A percentile compares a stretch with the other conserved stretches of the same genome.
phyloP scores from a whole-genome alignment of 1,284 basidiomycete species.

The Malassezia psittaci region DNA sequence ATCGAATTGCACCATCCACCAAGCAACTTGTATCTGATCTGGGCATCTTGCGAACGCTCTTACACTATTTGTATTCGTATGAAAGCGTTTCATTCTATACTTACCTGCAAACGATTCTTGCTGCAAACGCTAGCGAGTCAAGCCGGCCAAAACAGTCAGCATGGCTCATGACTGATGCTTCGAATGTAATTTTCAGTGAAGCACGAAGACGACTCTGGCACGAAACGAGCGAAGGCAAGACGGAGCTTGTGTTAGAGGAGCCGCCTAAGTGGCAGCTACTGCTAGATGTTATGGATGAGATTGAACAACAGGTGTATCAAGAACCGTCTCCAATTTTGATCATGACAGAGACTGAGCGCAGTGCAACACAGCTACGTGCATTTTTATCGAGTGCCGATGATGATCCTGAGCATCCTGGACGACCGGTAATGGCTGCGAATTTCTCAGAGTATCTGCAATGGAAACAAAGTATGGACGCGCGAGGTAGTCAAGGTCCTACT shows the following conservation, averaged over 20 bases:
- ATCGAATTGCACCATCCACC: slow-evolving; percentile 82
- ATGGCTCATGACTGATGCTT: slow-evolving; percentile 82
- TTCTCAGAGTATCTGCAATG: slow-evolving; percentile 66
- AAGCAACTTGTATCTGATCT: slow-evolving; percentile 85
- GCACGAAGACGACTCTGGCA: slow-evolving; percentile 65
- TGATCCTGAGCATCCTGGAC: not conserved
- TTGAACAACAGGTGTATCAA: slow-evolving; percentile 61
- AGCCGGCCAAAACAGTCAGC: slow-evolving; percentile 58
- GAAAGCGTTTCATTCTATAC: slow-evolving; percentile 82
- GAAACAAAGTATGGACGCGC: slow-evolving; percentile 58
- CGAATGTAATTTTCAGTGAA: slow-evolving; percentile 73
- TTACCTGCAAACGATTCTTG: slow-evolving; percentile 82
- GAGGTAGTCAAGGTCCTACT: not conserved
- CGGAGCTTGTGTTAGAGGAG: slow-evolving; percentile 64
- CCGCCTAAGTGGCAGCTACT: slow-evolving; percentile 87
- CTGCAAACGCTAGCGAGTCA: slow-evolving; percentile 52
- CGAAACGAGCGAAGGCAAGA: slow-evolving; percentile 3
- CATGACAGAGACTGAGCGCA: slow-evolving; percentile 36
- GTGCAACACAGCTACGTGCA: slow-evolving; percentile 32
- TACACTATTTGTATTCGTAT: slow-evolving; percentile 77
- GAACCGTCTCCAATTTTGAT: slow-evolving; percentile 27
- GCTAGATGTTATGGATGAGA: slow-evolving; percentile 74
- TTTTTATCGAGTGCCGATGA: slow-evolving; percentile 21
- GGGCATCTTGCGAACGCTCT: slow-evolving; percentile 68
- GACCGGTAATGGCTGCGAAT: not conserved